A percentile compares a stretch with the other conserved stretches of the same genome.
These are phyloP conservation scores for Ehretia macrophylla DNA, from an alignment of 257 asterid genomes.

Conservation along the genomic window DNA sequence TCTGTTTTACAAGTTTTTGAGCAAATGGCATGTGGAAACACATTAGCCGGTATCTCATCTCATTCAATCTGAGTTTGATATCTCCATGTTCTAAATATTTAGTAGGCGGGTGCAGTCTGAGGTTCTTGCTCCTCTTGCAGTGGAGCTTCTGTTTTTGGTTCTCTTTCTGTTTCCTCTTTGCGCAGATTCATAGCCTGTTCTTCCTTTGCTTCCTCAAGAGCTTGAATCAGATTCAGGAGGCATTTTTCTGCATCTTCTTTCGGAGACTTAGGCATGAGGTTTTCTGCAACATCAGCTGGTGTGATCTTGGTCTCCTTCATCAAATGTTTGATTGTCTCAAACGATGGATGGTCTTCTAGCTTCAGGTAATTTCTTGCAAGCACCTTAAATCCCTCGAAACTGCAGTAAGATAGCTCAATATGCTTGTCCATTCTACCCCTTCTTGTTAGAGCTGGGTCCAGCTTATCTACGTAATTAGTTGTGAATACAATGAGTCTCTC, in stretches of 20 bases:
- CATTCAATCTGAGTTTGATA: too few species aligned
- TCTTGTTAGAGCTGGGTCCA: conserved; percentile 22
- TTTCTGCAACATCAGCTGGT: conserved; percentile 25
- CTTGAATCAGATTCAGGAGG: conserved; percentile 14
- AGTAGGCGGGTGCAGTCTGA: too few species aligned
- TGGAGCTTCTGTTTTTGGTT: not conserved
- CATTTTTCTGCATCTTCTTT: conserved; percentile 16
- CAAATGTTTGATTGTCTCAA: conserved; percentile 6
- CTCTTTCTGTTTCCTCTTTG: not conserved
- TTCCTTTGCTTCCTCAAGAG: conserved; percentile 13
- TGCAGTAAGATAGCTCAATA: conserved; percentile 22
- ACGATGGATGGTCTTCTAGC: conserved; percentile 13
- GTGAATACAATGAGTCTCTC: conserved; percentile 22
- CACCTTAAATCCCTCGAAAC: conserved; percentile 24
- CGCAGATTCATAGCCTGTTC: not conserved
- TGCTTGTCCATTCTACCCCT: conserved; percentile 28
- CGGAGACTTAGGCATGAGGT: conserved; percentile 18
- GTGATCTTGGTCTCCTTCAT: conserved; percentile 19
- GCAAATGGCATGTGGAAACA: too few species aligned
- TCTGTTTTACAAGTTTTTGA: too few species aligned
- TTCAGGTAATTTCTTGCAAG: conserved; percentile 21
- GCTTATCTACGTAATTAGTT: conserved; percentile 18
- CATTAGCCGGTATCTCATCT: too few species aligned
- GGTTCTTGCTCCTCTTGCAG: not conserved
- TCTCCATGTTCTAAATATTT: too few species aligned